Evolutionary conservation across 139 green algal species (phyloP), one percentile per base, ranked within the genome.

Genomic region (Marvania coccoides): DNA sequence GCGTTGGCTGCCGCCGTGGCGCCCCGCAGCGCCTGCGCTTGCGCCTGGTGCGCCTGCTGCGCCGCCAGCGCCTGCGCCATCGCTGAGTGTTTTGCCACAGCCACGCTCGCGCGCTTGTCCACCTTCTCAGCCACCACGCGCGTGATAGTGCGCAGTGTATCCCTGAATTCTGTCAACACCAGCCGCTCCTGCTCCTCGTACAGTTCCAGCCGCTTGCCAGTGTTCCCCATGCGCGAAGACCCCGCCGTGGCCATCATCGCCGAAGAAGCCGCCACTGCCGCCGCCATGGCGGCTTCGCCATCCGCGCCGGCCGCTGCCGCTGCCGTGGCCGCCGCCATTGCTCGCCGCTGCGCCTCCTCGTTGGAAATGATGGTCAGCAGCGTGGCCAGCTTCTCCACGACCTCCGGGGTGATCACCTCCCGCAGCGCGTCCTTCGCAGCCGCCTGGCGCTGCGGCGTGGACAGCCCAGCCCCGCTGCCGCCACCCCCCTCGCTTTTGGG

Each of bases 361-460:
- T 73, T 47, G n/a, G 31, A 62, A 28, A 77, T 38, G 47, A 69
- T 56, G 55, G 61, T 67, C n/a, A 80, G 58, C 37, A 72, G 51
- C 51, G 59, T 75, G 37, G 38, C 55, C 36, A 81, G 31, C 62
- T 81, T 74, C 37, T 75, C 63, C 37, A 80, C 31, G 12, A 75
- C 74, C 33, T 76, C 69, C 47, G 71, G 74, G 47, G 57, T 74
- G 30, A 81, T 58, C 37, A 79, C 71, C 40, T 80, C 35, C 40
- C 42, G 42, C 23, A 60, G 29, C 19, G 42, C 42, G 42, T 51
- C 42, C 19, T 51, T 51, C 19, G 42, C 42, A 28, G 42, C 42
- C 42, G 19, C 19, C 42, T 51, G 42, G 42, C 42, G 42, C 19
- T 51, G 42, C 19, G 42, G 19, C 19, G 19, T n/a, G n/a, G n/a